Evolutionary conservation across 2,329 filamentous ascomycete species (phyloP), one percentile per base, ranked within the genome.

Genomic region (Trichoderma arundinaceum): DNA sequence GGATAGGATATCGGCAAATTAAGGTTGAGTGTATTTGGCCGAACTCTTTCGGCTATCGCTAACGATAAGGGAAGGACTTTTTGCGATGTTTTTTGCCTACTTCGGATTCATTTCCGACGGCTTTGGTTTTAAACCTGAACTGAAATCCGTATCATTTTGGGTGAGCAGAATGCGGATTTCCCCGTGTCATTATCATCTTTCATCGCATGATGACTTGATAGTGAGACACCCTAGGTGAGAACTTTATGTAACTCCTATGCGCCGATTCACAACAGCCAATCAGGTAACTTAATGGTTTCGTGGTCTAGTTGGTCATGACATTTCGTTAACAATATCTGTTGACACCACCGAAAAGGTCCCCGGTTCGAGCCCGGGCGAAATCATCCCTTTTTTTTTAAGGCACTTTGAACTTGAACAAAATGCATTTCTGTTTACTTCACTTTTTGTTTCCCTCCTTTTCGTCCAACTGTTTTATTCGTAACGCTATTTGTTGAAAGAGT

Each of bases 281-380:
- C 52, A 64, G 22, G 19, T 64, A 8, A 19, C 48, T 38, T n/a
- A 6, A 64, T 66, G 65, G 65, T 66, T 64, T 66, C 65, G 65
- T 66, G 60, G 65, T 66, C 65, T 66, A 66, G 65, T 64, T 66
- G 65, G 65, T 66, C 46, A 66, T 66, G 65, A 64, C 65, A 66
- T 66, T 64, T 66, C 65, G 65, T 64, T 66, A 63, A 66, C 64
- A 65, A 38, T 56, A 28, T 66, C 58, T 54, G 64, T 66, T 66
- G 56, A 66, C 64, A 38, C 64, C 64, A 66, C 65, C 65, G 59
- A 66, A 64, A 66, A 66, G 65, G 65, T 66, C 65, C 65, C 65
- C 65, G 65, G 65, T 66, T 66, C 60, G 65, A 66, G 65, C 65
- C 65, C 65, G 65, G 65, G 65, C 65, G 65, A 64, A 2, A 66